Percentiles rank a stretch among this genome's conserved stretches.
phyloP scores from a whole-genome alignment of 805 yeast species.

The Starmerella geochares region DNA sequence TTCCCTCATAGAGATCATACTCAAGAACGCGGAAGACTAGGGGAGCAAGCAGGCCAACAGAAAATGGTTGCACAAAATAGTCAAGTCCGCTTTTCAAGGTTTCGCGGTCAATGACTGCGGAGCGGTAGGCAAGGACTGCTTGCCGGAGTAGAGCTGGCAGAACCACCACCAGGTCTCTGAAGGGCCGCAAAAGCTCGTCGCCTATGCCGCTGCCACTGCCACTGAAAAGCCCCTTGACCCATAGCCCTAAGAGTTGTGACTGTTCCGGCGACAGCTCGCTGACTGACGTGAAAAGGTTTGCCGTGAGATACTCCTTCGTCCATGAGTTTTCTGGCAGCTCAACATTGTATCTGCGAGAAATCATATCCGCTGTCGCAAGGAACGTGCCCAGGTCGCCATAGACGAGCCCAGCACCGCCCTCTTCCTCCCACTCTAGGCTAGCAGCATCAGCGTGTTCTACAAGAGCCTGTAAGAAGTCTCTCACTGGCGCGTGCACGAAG shows the following conservation, averaged over 20 bases:
- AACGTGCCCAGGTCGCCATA: conserved; percentile 16
- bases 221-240: conserved; percentile 76
- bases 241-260: conserved; percentile 41
- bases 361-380: conserved; percentile 3
- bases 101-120: conserved; percentile 47
- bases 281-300: conserved; percentile 4
- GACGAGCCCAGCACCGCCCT: conserved; percentile 16
- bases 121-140: conserved; percentile 50
- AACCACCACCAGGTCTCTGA: conserved; percentile 50
- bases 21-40: conserved; percentile 43
- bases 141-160: conserved; percentile 69
- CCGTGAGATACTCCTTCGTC: conserved; percentile 5
- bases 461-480: conserved; percentile 36
- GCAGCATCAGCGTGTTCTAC: conserved; percentile 34
- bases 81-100: conserved; percentile 70
- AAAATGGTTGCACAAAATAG: conserved; percentile 71
- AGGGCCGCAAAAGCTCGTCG: conserved; percentile 64
- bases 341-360: conserved; percentile 5
- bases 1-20: conserved; percentile 31
- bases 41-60: conserved; percentile 48
- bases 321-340: conserved; percentile 6
- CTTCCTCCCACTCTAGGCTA: conserved; percentile 12
- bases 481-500: conserved; percentile 40
- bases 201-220: conserved; percentile 59
- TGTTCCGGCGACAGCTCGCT: conserved; percentile 18